These are phyloP conservation scores for Ophiostoma sp. DNA, from an alignment of 2,329 filamentous ascomycete species.

Conservation along the genomic window DNA sequence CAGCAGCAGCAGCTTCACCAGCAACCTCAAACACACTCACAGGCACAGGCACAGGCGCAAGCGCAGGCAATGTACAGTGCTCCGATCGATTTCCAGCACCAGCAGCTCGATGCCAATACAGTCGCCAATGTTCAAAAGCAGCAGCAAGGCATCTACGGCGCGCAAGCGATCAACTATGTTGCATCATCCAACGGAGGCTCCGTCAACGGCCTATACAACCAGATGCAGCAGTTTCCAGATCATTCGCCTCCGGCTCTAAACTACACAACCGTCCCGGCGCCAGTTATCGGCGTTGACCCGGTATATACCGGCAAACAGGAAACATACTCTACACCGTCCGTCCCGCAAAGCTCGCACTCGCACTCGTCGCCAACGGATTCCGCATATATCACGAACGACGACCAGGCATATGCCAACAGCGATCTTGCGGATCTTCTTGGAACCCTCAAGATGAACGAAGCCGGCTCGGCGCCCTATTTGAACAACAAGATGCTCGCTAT, in stretches of 20 bases:
- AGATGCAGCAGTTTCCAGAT: conserved; percentile 43
- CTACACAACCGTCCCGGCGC: conserved; percentile 49
- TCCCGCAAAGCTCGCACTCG: conserved; percentile 41
- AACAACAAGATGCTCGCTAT: conserved; percentile 47
- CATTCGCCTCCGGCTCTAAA: conserved; percentile 47
- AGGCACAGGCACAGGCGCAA: conserved; percentile 38
- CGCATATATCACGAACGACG: conserved; percentile 39
- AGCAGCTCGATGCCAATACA: conserved; percentile 20
- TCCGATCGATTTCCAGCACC: conserved; percentile 27
- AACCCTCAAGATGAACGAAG: conserved; percentile 79
- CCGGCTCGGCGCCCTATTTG: conserved; percentile 83
- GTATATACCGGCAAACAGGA: conserved; percentile 43
- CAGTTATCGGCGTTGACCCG: conserved; percentile 48
- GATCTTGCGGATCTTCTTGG: conserved; percentile 77
- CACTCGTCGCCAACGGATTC: conserved; percentile 44
- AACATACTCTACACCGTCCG: conserved; percentile 51
- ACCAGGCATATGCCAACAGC: conserved; percentile 60
- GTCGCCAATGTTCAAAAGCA: conserved; percentile 33
- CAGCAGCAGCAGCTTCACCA: conserved; percentile 29
- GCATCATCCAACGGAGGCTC: conserved; percentile 33
- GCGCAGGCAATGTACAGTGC: conserved; percentile 40
- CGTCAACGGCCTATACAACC: conserved; percentile 40
- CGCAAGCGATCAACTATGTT: conserved; percentile 44
- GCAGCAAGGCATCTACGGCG: conserved; percentile 43
- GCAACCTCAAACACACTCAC: conserved; percentile 26